phyloP scores from a whole-genome alignment of 106 monocot genomes.

The Iris macrosiphon region DNA sequence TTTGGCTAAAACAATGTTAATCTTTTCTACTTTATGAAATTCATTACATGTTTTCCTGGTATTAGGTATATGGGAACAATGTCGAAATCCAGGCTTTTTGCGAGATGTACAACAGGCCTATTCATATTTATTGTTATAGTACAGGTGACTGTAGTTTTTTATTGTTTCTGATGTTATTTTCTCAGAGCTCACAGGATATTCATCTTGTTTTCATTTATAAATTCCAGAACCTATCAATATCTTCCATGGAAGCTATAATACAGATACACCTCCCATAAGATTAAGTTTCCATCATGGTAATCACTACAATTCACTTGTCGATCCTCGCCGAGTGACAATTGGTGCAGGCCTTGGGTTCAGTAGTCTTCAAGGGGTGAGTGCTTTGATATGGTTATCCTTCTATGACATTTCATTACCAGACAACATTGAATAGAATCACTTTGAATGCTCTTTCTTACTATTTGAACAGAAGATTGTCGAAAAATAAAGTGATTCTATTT shows the following conservation, averaged over 20 bases:
- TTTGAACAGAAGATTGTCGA: no score
- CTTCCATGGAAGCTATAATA: constrained; percentile 89
- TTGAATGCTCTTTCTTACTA: no score
- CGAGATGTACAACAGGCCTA: constrained; percentile 99
- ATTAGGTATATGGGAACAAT: constrained; percentile 97
- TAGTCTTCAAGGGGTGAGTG: constrained; percentile 76
- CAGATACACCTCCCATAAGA: constrained; percentile 91
- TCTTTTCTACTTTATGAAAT: no score
- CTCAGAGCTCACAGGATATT: not conserved
- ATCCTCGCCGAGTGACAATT: constrained; percentile 66
- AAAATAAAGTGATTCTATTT: no score
- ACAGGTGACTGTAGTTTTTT: no score
- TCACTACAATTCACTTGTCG: constrained; percentile 98
- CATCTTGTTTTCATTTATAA: constrained; percentile 4
- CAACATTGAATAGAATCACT: no score
- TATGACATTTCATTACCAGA: no score
- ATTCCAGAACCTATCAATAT: constrained; percentile 96
- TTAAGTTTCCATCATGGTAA: constrained; percentile 94
- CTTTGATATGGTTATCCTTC: no score
- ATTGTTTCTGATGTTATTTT: not conserved
- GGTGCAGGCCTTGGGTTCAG: constrained; percentile 97
- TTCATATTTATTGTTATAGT: constrained; percentile 96
- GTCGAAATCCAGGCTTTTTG: constrained; percentile 93
- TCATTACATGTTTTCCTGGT: not conserved
- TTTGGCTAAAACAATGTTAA: no score